Evolutionary conservation across 352 stramenopile genomes (phyloP).

Genomic region (Globisporangium parvum): DNA sequence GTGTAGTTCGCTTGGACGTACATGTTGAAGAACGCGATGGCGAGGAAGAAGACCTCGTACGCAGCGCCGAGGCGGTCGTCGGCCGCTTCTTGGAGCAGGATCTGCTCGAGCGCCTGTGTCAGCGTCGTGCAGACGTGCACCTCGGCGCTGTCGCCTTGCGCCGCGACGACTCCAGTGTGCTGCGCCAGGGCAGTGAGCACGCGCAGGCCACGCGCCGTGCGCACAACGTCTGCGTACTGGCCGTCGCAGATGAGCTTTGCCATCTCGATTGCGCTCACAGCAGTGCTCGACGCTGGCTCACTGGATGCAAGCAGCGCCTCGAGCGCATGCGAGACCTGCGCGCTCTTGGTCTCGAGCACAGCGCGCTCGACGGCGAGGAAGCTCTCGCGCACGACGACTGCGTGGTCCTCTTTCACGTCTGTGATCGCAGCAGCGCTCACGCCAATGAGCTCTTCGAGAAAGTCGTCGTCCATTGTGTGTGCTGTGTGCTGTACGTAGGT

Average conservation of each 20-base stretch:
- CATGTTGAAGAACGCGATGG: constrained; percentile 61
- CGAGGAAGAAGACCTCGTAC: constrained; percentile 60
- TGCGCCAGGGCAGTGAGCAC: constrained; percentile 22
- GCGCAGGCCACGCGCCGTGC: constrained; percentile 25
- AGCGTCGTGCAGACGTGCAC: constrained; percentile 46
- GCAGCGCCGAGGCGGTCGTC: constrained; percentile 28
- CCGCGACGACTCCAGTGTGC: constrained; percentile 2
- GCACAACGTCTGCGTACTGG: constrained; percentile 53
- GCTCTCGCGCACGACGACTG: constrained; percentile 27
- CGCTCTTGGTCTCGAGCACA: constrained; percentile 43
- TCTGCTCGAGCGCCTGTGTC: constrained; percentile 29
- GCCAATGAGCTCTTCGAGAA: constrained; percentile 56
- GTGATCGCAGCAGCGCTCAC: constrained; percentile 40
- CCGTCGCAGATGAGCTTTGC: constrained; percentile 53
- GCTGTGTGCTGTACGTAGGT: constrained; percentile 4
- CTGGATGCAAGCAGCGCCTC: constrained; percentile 1
- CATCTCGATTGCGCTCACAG: constrained; percentile 29
- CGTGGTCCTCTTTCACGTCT: constrained; percentile 24
- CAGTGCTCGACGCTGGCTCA: constrained; percentile 7
- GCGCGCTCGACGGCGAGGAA: constrained; percentile 48
- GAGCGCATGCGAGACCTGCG: constrained; percentile 21
- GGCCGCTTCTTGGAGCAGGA: constrained; percentile 27
- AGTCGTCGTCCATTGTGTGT: constrained; percentile 39
- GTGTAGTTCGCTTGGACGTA: constrained; percentile 85
- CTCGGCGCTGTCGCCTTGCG: constrained; percentile 18